phyloP scores from a whole-genome alignment of 2,329 filamentous ascomycete genomes.

The Verticillium alfalfae region DNA sequence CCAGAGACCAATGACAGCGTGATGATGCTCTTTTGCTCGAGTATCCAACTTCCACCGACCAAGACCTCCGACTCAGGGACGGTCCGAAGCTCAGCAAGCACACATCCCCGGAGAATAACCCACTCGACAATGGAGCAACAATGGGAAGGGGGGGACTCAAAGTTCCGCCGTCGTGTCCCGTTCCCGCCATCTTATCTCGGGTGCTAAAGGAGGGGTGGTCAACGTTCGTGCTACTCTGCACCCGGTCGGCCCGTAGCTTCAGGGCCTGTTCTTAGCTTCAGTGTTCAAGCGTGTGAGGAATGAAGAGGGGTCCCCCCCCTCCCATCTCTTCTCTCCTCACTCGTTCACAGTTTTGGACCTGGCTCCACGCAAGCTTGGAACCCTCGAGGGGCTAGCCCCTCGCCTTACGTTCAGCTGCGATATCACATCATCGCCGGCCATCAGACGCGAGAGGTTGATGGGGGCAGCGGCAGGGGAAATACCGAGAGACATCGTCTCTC shows the following conservation, averaged over 20 bases:
- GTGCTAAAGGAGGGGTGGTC: not conserved
- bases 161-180: not conserved
- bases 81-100: not conserved
- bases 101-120: not conserved
- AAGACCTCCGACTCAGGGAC: not conserved
- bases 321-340: too few relatives aligned
- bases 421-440: constrained; percentile 4
- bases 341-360: too few relatives aligned
- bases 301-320: not conserved
- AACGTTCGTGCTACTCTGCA: too few relatives aligned
- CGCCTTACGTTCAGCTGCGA: constrained; percentile 11
- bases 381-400: constrained; percentile 6
- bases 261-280: not conserved
- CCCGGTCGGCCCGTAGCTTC: too few relatives aligned
- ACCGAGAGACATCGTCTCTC: too few relatives aligned
- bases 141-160: not conserved
- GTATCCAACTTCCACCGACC: not conserved
- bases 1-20: constrained; percentile 5
- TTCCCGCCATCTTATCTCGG: not conserved
- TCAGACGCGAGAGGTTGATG: not conserved
- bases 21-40: not conserved
- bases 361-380: not conserved
- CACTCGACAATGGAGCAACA: too few relatives aligned
- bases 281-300: too few relatives aligned
- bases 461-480: too few relatives aligned